Percentiles rank a stretch among this genome's conserved stretches.
Evolutionary conservation across 1,284 basidiomycete species (phyloP).

Genomic region (Austroboletus novae-zelandiae): DNA sequence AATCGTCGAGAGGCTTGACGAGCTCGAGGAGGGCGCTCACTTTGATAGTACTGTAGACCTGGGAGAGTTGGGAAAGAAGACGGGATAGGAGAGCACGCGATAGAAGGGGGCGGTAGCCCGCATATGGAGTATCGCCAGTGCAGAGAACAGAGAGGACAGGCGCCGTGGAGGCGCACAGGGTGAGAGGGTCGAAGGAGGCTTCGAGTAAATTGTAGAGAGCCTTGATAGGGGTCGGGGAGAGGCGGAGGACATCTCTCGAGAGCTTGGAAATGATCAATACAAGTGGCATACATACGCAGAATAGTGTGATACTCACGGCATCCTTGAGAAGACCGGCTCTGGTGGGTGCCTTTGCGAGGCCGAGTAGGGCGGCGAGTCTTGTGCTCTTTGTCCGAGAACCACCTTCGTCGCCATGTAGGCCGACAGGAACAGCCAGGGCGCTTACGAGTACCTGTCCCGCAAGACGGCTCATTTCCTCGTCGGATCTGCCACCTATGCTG

Average conservation of each 20-base stretch:
- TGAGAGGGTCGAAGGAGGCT: constrained; percentile 93
- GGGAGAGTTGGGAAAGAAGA: constrained; percentile 90
- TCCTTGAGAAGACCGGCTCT: constrained; percentile 83
- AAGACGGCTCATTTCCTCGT: constrained; percentile 79
- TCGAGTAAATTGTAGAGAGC: constrained; percentile 90
- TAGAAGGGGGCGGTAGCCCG: constrained; percentile 87
- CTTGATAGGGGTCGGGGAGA: constrained; percentile 75
- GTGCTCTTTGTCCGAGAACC: constrained; percentile 76
- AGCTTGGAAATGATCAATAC: constrained; percentile 43
- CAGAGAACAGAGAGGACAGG: constrained; percentile 75
- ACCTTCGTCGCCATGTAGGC: constrained; percentile 64
- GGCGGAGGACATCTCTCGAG: constrained; percentile 82
- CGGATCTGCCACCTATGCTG: constrained; percentile 65
- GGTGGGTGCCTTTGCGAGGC: constrained; percentile 84
- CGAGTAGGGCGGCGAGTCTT: constrained; percentile 84
- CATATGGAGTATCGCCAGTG: constrained; percentile 45
- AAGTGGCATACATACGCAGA: background rate
- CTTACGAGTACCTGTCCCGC: constrained; percentile 93
- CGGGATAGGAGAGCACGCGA: constrained; percentile 92
- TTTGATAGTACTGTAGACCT: constrained; percentile 92
- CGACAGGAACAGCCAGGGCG: constrained; percentile 92
- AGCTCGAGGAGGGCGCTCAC: constrained; percentile 76
- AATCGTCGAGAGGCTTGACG: constrained; percentile 71
- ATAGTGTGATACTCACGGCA: constrained; percentile 55
- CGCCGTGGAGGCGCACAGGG: constrained; percentile 80